Percentiles rank a stretch among this genome's conserved stretches.
phyloP scores from a whole-genome alignment of 2,329 filamentous ascomycete genomes.

The Didymella exigua region DNA sequence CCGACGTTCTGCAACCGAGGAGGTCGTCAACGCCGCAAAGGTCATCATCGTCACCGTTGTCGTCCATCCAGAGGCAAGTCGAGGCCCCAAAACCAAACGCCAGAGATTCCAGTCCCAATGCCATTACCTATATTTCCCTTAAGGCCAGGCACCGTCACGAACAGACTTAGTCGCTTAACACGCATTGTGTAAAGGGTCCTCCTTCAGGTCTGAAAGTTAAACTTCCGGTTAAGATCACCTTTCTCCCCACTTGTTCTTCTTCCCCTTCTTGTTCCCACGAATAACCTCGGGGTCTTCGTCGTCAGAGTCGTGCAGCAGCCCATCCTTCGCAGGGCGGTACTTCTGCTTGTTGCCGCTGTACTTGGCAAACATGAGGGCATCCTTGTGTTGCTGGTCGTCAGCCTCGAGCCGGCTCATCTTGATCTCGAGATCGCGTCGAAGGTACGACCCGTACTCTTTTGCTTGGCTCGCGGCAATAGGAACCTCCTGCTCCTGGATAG shows the following conservation, averaged over 20 bases:
- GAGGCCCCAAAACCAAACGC: neutral
- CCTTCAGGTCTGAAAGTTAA: slow-evolving; percentile 3
- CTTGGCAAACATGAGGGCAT: neutral
- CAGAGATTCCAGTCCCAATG: neutral
- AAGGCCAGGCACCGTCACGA: slow-evolving; percentile 1
- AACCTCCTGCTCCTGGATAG: neutral
- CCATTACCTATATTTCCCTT: neutral
- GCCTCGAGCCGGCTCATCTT: neutral
- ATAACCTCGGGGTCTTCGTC: neutral
- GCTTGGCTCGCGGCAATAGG: neutral
- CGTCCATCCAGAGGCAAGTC: neutral
- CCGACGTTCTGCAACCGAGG: neutral
- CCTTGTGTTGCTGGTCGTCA: neutral
- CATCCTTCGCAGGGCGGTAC: neutral
- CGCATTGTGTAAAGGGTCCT: slow-evolving; percentile 3
- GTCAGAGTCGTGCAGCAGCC: neutral
- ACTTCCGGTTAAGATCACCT: slow-evolving; percentile 4
- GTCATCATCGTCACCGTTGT: neutral
- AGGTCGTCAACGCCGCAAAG: neutral
- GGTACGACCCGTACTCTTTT: neutral
- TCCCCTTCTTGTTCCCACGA: neutral
- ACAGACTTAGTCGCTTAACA: neutral
- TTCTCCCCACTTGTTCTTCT: neutral
- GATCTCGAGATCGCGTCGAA: neutral
- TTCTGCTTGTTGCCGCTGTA: neutral